phyloP scores from a whole-genome alignment of 257 asterid genomes.

The Solanum paucissectum region DNA sequence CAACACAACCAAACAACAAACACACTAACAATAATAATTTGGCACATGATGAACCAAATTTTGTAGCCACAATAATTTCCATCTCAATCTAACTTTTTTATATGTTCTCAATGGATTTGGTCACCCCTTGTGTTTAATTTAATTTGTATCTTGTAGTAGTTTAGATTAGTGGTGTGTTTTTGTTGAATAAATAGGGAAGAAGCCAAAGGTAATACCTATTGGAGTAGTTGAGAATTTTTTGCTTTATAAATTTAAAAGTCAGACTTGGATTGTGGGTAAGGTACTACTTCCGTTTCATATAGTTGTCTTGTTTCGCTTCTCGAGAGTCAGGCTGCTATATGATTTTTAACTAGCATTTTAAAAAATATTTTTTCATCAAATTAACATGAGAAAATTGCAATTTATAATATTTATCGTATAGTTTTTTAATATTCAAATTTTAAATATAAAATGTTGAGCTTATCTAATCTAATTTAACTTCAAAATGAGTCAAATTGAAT shows the following conservation, averaged over 20 bases:
- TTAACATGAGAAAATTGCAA: neutral
- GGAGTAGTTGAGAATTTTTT: neutral
- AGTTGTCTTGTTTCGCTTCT: neutral
- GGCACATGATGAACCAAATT: neutral
- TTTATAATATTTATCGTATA: too few species aligned
- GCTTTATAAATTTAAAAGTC: neutral
- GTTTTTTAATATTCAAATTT: neutral
- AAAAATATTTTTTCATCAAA: too few species aligned
- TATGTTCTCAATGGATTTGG: neutral
- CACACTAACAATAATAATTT: neutral
- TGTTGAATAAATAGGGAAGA: neutral
- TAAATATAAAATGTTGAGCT: neutral
- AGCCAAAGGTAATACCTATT: neutral
- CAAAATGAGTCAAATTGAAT: too few species aligned
- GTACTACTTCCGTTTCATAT: neutral
- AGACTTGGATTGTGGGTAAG: neutral
- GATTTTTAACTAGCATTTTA: neutral
- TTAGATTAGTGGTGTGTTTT: neutral
- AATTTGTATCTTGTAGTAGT: neutral
- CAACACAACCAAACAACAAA: neutral
- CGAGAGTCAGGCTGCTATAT: neutral
- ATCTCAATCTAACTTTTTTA: neutral
- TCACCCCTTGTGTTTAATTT: neutral
- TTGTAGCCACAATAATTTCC: neutral
- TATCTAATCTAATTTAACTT: neutral